Base-by-base conservation (phyloP, 164 flowering plant species). In the Aristolochia contorta region DNA sequence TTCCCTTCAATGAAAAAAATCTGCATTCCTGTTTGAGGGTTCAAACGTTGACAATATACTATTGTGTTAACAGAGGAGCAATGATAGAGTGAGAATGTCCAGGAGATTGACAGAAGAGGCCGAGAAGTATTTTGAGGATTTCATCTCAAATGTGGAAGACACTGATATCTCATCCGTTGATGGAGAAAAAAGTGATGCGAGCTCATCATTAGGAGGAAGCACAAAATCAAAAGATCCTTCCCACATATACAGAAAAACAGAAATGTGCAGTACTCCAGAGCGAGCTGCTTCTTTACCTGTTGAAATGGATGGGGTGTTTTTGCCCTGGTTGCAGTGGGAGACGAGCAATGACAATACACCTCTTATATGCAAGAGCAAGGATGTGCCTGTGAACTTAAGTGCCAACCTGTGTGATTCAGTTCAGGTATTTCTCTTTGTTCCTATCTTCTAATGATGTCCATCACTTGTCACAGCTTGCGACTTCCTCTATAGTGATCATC, bases 311-410 rank as follows among this genome's bases (percentile, higher is more conserved):
- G 97, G 95, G 19, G 79, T 94, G 64, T 71, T 76, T 50, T 68
- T 94, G 56, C 99, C 99, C 46, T 94, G 99, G 99, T 74, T 94
- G 81, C 78, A 82, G 53, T 94, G 99, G 99, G 99, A 91, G 71
- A 83, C 96, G 43, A 64, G 75, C 58, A 76, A 67, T 75, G 90
- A 88, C 66, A 60, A 57, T 50, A 69, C 91, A 59, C 81, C 85
- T 46, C 49, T 65, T 16, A 30, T 71, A 46, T 58, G 60, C 66
- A 76, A 70, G 71, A 71, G 56, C 24, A 77, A 68, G 52, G 64
- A 70, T 43, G 63, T 66, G 30, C 74, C 73, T 18, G n/a, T 48
- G 25, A 65, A 77, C 48, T 69, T 82, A 16, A 63, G 58, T 37
- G 43, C 71, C 67, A 54, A 54, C 32, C 19, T 64, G 9, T 61